Base-by-base conservation (phyloP, 768 basidiomycete species). In the Leccinum aurantiacum region DNA sequence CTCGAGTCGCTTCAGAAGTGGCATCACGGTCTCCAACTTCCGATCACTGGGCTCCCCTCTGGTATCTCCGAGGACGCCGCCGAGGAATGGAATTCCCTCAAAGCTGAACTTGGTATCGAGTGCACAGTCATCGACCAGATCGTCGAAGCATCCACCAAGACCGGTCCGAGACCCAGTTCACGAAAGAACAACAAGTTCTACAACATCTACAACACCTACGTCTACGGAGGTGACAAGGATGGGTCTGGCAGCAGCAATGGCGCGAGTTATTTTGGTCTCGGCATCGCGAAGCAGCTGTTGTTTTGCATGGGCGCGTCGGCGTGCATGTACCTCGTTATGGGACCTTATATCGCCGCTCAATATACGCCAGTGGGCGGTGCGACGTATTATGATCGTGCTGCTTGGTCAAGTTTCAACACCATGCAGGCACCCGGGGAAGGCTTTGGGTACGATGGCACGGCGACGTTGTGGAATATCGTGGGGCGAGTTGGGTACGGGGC, bases 191-290 rank as follows among this genome's bases (percentile, higher is more conserved):
- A 82, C 55, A 80, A 86, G 53, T 91, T 93, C 71, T 93, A 90
- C 77, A 93, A 91, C 73, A 90, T 93, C 69, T 91, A 93, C 73
- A 93, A 93, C 73, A 92, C 90, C 25, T 83, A 83, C 59, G 78
- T 83, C 38, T 80, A 82, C 60, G 78, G 80, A 19, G 74, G 74
- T 54, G 76, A 81, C 63, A 77, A 79, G 56, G 77, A 75, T 24
- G 72, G 73, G 19, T 57, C 69, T 19, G 63, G 71, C 54, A 60
- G 53, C 47, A 57, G 62, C 19, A 53, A 55, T 14, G 63, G 61
- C 29, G 64, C 63, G 10, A 37, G 63, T 14, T 63, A 72, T 55
- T 72, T 76, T 24, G 68, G 76, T 66, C 64, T 73, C 62, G 72
- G 65, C 46, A 67, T 75, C 3, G 79, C 75, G 10, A 76, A 77